Evolutionary conservation across 257 asterid genomes (phyloP).

Genomic region (Linderniella brevidens): DNA sequence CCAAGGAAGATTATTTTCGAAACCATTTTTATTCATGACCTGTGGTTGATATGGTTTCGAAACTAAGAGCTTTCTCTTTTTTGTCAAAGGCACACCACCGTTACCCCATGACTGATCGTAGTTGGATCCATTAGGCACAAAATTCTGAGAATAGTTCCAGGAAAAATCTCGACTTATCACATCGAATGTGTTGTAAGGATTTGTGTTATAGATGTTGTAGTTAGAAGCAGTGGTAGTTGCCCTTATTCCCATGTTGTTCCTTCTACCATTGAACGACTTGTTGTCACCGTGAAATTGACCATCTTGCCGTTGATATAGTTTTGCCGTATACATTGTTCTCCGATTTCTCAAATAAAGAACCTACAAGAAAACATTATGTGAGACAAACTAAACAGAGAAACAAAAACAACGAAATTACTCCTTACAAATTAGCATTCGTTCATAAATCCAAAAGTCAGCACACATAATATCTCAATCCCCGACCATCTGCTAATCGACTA

Average conservation of each 20-base stretch:
- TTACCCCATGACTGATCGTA: slow-evolving; percentile 20
- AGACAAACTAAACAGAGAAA: slow-evolving; percentile 2
- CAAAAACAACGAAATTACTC: too few relatives aligned
- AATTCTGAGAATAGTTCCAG: slow-evolving; percentile 17
- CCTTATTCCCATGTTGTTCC: slow-evolving; percentile 16
- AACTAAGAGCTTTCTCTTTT: slow-evolving; percentile 56
- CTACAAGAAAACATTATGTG: too few relatives aligned
- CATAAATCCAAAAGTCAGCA: too few relatives aligned
- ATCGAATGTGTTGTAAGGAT: slow-evolving; percentile 13
- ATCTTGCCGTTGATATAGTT: slow-evolving; percentile 28
- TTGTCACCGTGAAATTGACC: slow-evolving; percentile 30
- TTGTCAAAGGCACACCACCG: slow-evolving; percentile 25
- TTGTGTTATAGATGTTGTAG: slow-evolving; percentile 15
- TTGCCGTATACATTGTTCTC: slow-evolving; percentile 52
- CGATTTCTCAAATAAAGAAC: slow-evolving; percentile 7
- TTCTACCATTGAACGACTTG: slow-evolving; percentile 30
- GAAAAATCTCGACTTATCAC: slow-evolving; percentile 16
- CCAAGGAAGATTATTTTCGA: slow-evolving; percentile 14
- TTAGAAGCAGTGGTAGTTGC: slow-evolving; percentile 15
- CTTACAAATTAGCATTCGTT: too few relatives aligned
- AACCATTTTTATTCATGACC: slow-evolving; percentile 8
- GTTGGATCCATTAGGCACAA: slow-evolving; percentile 19
- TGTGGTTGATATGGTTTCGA: slow-evolving; percentile 36
- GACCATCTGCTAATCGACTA: too few relatives aligned
- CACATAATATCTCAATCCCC: too few relatives aligned